phyloP scores from a whole-genome alignment of 306 rosid genomes.

The Prunus armeniaca region DNA sequence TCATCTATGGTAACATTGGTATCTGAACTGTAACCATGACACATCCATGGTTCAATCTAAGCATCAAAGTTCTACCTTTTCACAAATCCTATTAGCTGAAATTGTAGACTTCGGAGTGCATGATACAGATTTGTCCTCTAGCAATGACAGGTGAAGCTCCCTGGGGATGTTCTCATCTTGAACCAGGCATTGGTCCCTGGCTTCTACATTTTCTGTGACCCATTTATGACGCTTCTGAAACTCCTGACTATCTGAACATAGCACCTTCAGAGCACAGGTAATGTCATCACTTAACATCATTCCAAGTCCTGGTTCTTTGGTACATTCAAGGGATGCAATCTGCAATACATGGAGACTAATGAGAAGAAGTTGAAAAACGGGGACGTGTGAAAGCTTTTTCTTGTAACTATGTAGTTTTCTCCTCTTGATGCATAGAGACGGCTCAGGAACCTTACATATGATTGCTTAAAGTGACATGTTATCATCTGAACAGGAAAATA shows the following conservation, averaged over 20 bases:
- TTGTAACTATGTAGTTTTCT: neutral
- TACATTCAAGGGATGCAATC: constrained; percentile 55
- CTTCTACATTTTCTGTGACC: constrained; percentile 39
- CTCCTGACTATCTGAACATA: constrained; percentile 47
- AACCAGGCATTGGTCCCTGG: constrained; percentile 57
- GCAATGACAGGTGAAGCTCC: constrained; percentile 35
- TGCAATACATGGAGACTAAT: constrained; percentile 42
- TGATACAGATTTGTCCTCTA: constrained; percentile 21
- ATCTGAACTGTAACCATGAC: neutral
- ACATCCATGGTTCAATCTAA: neutral
- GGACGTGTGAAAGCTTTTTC: constrained; percentile 2
- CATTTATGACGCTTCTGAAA: constrained; percentile 31
- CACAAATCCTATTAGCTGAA: constrained; percentile 30
- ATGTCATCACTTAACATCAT: constrained; percentile 47
- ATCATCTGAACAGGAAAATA: neutral
- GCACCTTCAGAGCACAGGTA: constrained; percentile 39
- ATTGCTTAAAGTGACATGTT: neutral
- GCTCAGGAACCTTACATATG: neutral
- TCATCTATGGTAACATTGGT: neutral
- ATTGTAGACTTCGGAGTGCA: constrained; percentile 26
- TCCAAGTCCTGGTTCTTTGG: constrained; percentile 50
- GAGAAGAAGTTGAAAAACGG: constrained; percentile 23
- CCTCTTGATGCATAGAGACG: neutral
- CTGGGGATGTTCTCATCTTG: constrained; percentile 38
- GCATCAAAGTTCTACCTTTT: constrained; percentile 48